Base-by-base conservation (phyloP, 106 monocot genomes). In the Vanilla planifolia region DNA sequence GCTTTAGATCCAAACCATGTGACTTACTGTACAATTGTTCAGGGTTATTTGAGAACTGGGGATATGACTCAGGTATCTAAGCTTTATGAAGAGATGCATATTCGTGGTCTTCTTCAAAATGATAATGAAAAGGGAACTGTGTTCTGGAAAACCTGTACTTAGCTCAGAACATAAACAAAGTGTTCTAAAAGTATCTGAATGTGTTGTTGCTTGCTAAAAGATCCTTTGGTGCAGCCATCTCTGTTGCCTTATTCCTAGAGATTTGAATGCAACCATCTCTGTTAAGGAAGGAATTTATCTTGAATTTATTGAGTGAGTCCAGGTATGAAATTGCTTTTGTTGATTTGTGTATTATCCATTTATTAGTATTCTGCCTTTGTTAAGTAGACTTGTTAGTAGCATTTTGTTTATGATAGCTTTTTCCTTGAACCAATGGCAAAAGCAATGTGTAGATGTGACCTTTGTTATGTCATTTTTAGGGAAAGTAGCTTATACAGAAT, bases 61-160 rank as follows among this genome's bases (percentile, higher is more conserved):
- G 61, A 94, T 26, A 58, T 78, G 47, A 59, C 71, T 2, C 64
- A 78, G 55, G 58, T 83, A 37, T 80, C 77, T 61, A 80, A 70
- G 70, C 71, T 89, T 32, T 78, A 77, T 57, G 72, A 89, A 19
- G 80, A 86, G 75, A 85, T 85, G 75, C 74, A 89, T 70, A 73
- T 89, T 14, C 77, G 70, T 44, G 85, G 67, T 61, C 72, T 80
- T 72, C 25, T 83, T 32, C 79, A 74, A 67, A 55, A 55, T 62
- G 25, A 13, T 60, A 17, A 52, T 68, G 62, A 48, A 11, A 48
- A 64, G 32, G 58, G 44, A 61, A 46, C 64, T 33, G 29, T 64
- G 32, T 75, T 61, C 37, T 56, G 39, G 32, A 46, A 60, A 51
- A 73, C n/a, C 41, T 71, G 17, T 27, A 56, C 13, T 20, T 57